Base-by-base conservation (phyloP, 2,329 filamentous ascomycete genomes). In the Fusarium sp. region DNA sequence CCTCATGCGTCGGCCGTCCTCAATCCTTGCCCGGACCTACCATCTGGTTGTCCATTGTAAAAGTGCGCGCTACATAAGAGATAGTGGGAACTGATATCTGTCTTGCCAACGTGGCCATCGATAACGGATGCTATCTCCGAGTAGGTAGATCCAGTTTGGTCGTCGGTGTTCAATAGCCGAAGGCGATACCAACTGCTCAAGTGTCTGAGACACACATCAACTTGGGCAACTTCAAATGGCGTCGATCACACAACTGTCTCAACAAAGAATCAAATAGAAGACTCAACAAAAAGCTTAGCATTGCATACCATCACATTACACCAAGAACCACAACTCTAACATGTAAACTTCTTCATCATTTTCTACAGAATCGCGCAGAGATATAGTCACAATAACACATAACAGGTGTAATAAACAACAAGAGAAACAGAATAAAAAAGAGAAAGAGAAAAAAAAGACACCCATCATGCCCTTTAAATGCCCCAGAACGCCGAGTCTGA, bases 401-500 rank as follows among this genome's bases (percentile, higher is more conserved):
- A 68, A 63, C 38, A 72, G 20, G 58, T 50, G 45, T 63, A 71
- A 52, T 69, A 63, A 56, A 25, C 32, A 37, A 38, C 32, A 57
- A 25, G 15, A n/a, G 25, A 20, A 47, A 65, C 58, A 30, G 50
- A 25, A 17, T 33, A 25, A 25, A 30, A 40, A 40, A 4, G 9
- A 47, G 56, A 59, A 43, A 58, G 33, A 64, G 35, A 71, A 64
- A 76, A 75, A 68, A 67, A 74, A 74, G 76, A 75, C 74, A 68
- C 75, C 76, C 72, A 76, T 78, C 76, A 74, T 78, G 72, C 76
- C 76, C 73, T 78, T 74, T 76, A 58, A 67, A 78, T 75, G 72
- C 76, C 76, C 76, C 76, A 74, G 71, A 79, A 79, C 77, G 77
- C 77, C 77, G 68, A 73, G 75, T 79, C 77, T 79, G 77, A 79